Percentiles rank a stretch among this genome's conserved stretches.
Evolutionary conservation across 1,139 yeast species (phyloP).

Genomic region (Petasospora rhodanensis): DNA sequence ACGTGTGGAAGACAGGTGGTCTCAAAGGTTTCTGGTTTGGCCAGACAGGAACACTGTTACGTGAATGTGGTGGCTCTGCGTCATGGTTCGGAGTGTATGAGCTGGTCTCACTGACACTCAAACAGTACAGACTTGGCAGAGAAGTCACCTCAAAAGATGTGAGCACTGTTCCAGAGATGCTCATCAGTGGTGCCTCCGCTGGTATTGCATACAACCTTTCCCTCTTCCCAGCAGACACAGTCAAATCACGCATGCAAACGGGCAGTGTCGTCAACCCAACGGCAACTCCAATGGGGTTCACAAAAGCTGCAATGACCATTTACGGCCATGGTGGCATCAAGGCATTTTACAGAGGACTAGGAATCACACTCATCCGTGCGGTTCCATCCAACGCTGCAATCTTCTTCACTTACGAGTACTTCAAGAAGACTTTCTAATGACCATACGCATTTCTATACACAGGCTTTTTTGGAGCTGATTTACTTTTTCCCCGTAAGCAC

Average conservation of each 20-base stretch:
- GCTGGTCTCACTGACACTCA: constrained; percentile 40
- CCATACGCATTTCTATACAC: neutral
- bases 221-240: constrained; percentile 86
- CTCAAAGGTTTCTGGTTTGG: constrained; percentile 76
- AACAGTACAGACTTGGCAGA: constrained; percentile 23
- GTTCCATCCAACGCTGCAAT: constrained; percentile 89
- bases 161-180: constrained; percentile 47
- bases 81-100: constrained; percentile 94
- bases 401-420: constrained; percentile 70
- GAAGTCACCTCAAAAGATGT: constrained; percentile 26
- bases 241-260: constrained; percentile 88
- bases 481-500: constrained; percentile 2
- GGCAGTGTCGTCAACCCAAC: constrained; percentile 32
- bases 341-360: constrained; percentile 80
- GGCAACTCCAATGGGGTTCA: constrained; percentile 24
- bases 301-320: constrained; percentile 35
- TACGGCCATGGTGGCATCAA: constrained; percentile 44
- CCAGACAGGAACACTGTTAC: constrained; percentile 71
- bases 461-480: too few species aligned
- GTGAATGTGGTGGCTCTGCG: constrained; percentile 89
- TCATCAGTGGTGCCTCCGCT: constrained; percentile 80
- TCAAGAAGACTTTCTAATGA: constrained; percentile 39
- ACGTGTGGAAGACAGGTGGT: constrained; percentile 49
- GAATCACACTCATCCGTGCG: constrained; percentile 76
- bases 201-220: constrained; percentile 79